A percentile compares a stretch with the other conserved stretches of the same genome.
Conservation (phyloP, 441 rosid species). For the Dalechampia spathulata region DNA sequence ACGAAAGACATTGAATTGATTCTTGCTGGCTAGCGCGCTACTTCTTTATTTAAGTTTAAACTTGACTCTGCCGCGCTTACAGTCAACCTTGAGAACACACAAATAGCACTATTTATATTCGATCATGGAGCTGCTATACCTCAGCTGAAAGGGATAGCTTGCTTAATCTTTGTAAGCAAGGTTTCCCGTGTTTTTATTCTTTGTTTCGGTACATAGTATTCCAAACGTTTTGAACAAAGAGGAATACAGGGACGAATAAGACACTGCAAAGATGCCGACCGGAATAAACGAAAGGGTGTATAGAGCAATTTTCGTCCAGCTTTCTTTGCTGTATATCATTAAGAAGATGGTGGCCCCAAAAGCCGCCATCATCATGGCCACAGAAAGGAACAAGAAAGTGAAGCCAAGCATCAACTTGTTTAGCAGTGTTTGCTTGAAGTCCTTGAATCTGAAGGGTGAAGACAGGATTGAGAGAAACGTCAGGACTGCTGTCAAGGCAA, state of each 20-base stretch:
- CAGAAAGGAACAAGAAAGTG: constrained; percentile 17
- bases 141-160: no score
- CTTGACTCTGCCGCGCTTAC: no score
- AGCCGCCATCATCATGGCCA: constrained; percentile 16
- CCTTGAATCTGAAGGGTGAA: constrained; percentile 11
- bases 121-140: no score
- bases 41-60: no score
- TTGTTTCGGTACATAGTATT: no score
- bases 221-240: not conserved
- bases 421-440: constrained; percentile 12
- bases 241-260: constrained; percentile 8
- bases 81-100: no score
- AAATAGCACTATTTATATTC: no score
- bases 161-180: no score
- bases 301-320: constrained; percentile 10
- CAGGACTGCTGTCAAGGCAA: constrained; percentile 10
- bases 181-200: no score
- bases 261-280: constrained; percentile 5
- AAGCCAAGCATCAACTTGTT: constrained; percentile 12
- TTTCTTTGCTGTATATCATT: constrained; percentile 10
- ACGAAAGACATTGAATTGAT: no score
- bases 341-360: constrained; percentile 15
- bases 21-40: no score
- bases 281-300: constrained; percentile 13
- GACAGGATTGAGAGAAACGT: constrained; percentile 19